A percentile compares a stretch with the other conserved stretches of the same genome.
Conservation (phyloP, 495 filamentous ascomycete genomes). For the Copromyces sp. region DNA sequence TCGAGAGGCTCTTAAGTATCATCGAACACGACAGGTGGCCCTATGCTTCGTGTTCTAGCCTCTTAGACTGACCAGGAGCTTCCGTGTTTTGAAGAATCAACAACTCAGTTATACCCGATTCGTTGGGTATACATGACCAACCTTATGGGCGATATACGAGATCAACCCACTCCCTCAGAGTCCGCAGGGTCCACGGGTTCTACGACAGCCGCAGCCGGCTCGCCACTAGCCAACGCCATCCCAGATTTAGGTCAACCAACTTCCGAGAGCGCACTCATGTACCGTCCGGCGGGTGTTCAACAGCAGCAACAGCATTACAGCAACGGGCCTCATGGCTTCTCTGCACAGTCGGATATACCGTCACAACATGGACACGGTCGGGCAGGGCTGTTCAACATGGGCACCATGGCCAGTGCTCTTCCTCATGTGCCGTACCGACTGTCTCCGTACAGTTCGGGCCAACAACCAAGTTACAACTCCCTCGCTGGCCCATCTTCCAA, state of each 20-base stretch:
- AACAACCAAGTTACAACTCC: slow-evolving; percentile 28
- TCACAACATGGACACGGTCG: slow-evolving; percentile 20
- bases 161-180: background rate
- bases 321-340: slow-evolving; percentile 24
- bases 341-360: slow-evolving; percentile 29
- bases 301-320: slow-evolving; percentile 21
- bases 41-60: background rate
- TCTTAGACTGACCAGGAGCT: background rate
- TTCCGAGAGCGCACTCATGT: background rate
- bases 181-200: background rate
- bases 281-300: background rate
- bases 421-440: slow-evolving; percentile 28
- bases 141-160: background rate
- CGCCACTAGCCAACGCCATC: slow-evolving; percentile 3
- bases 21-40: background rate
- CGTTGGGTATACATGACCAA: background rate
- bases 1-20: background rate
- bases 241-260: background rate
- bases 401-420: slow-evolving; percentile 27
- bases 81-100: background rate
- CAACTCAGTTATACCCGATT: background rate
- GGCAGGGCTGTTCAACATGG: slow-evolving; percentile 32
- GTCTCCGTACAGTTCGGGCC: slow-evolving; percentile 22
- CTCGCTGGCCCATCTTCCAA: slow-evolving; percentile 26
- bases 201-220: slow-evolving; percentile 1